phyloP scores from a whole-genome alignment of 208 protist genomes.

The Phytomonas francai region DNA sequence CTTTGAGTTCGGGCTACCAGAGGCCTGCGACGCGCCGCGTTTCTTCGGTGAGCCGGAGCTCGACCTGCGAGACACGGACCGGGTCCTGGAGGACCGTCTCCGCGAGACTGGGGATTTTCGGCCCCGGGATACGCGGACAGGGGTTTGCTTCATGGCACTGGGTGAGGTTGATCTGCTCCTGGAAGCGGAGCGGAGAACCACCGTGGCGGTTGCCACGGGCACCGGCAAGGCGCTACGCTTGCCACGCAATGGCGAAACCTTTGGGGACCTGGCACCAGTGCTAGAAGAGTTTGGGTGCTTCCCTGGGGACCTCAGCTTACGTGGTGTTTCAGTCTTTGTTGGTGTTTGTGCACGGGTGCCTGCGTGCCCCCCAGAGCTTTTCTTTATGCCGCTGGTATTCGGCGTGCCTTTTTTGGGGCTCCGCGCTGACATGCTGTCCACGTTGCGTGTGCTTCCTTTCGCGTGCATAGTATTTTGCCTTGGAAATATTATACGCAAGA shows the following conservation, averaged over 20 bases:
- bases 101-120: background rate
- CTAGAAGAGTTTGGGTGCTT: background rate
- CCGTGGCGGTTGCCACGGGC: background rate
- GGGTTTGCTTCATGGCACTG: background rate
- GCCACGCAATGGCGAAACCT: background rate
- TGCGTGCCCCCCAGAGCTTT: background rate
- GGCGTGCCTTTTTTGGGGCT: background rate
- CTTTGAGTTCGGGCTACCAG: slow-evolving; percentile 30
- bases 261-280: background rate
- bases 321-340: background rate
- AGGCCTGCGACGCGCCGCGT: slow-evolving; percentile 1
- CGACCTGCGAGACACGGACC: background rate
- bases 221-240: background rate
- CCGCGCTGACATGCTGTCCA: background rate
- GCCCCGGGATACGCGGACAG: background rate
- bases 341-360: background rate
- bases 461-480: background rate
- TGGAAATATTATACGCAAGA: background rate
- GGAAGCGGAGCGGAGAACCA: background rate
- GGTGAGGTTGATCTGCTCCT: background rate
- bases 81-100: background rate
- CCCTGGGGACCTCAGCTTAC: background rate
- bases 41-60: background rate
- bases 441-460: background rate
- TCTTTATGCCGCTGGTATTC: background rate